phyloP scores from a whole-genome alignment of 1,284 basidiomycete genomes.

The Cryptococcus depauperatus region DNA sequence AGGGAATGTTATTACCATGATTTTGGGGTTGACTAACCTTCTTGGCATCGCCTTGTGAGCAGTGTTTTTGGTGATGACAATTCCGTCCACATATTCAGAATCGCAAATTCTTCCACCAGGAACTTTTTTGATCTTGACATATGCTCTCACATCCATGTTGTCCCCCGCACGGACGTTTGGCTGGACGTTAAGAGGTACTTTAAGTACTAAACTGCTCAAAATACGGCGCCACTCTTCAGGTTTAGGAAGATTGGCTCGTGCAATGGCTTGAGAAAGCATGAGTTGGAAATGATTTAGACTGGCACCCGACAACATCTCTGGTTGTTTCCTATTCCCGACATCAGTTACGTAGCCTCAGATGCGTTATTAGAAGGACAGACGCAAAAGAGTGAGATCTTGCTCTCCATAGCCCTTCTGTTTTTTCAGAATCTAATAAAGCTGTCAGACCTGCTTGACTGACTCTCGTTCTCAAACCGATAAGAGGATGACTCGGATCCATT shows the following conservation, averaged over 20 bases:
- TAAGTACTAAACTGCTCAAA: constrained; percentile 56
- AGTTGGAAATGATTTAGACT: constrained; percentile 79
- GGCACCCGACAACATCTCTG: constrained; percentile 62
- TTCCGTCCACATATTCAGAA: constrained; percentile 94
- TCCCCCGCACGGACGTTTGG: constrained; percentile 56
- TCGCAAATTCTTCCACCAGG: constrained; percentile 86
- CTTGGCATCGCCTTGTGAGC: constrained; percentile 71
- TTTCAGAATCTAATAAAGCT: constrained; percentile 37
- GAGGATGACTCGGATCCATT: constrained; percentile 21
- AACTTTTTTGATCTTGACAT: constrained; percentile 98
- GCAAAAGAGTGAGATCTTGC: constrained; percentile 38
- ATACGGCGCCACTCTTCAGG: constrained; percentile 77
- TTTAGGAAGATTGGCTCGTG: constrained; percentile 65
- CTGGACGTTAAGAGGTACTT: constrained; percentile 40
- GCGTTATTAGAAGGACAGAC: no score
- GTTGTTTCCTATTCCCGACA: constrained; percentile 47
- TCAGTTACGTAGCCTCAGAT: no score
- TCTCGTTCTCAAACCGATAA: constrained; percentile 30
- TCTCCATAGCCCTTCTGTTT: constrained; percentile 39
- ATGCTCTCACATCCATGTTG: constrained; percentile 80
- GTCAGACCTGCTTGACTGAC: constrained; percentile 36
- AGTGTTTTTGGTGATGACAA: constrained; percentile 96
- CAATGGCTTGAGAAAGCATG: constrained; percentile 67
- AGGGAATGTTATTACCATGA: constrained; percentile 94
- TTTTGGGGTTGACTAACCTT: constrained; percentile 56